Evolutionary conservation across 2,329 filamentous ascomycete species (phyloP).

Genomic region (Thelonectria discophora): DNA sequence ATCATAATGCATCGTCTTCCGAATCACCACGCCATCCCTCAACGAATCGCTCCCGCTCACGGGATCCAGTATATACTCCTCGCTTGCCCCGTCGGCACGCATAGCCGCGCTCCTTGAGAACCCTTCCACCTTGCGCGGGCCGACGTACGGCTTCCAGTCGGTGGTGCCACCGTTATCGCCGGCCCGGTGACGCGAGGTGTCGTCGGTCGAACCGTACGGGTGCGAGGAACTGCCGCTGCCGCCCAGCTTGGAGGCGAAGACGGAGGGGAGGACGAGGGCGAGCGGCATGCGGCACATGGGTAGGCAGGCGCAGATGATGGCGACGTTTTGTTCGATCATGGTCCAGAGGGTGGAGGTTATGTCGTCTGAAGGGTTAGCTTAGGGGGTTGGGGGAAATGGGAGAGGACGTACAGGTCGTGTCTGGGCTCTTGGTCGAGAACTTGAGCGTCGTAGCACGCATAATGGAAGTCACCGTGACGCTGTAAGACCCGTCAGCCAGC

Average conservation of each 20-base stretch:
- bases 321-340: constrained; percentile 51
- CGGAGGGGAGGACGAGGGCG: constrained; percentile 47
- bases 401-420: constrained; percentile 46
- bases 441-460: constrained; percentile 52
- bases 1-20: constrained; percentile 50
- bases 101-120: constrained; percentile 40
- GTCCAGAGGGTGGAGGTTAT: constrained; percentile 52
- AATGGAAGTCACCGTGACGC: constrained; percentile 53
- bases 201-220: constrained; percentile 9
- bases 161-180: constrained; percentile 20
- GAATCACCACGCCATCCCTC: constrained; percentile 41
- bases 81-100: constrained; percentile 44
- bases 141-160: constrained; percentile 46
- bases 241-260: constrained; percentile 40
- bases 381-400: no score
- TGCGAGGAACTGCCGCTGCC: not conserved
- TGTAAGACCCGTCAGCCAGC: constrained; percentile 19
- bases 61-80: constrained; percentile 47
- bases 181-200: constrained; percentile 22
- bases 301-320: constrained; percentile 51
- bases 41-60: constrained; percentile 24
- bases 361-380: constrained; percentile 36
- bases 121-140: constrained; percentile 43
- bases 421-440: constrained; percentile 50
- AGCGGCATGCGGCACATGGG: constrained; percentile 53